Percentiles rank a stretch among this genome's conserved stretches.
Evolutionary conservation across 208 protist species (phyloP).

Genomic region (Acanthamoeba triangularis): DNA sequence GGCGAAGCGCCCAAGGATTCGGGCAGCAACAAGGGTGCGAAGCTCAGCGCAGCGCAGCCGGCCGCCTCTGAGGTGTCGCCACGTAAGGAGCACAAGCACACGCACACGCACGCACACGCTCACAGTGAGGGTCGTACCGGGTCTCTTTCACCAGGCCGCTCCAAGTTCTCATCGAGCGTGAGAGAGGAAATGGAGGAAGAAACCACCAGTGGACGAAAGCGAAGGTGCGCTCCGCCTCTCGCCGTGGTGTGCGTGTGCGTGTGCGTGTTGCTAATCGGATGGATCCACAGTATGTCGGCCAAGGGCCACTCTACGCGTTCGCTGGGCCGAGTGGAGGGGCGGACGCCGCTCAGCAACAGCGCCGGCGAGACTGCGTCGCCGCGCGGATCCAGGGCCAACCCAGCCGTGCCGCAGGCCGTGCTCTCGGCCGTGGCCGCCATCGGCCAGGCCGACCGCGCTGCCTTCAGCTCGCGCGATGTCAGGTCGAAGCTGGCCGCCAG

Average conservation of each 20-base stretch:
- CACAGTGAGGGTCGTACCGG: too few species aligned
- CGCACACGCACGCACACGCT: too few species aligned
- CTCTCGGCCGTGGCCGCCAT: slow-evolving; percentile 8
- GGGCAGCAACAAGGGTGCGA: background rate
- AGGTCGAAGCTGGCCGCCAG: background rate
- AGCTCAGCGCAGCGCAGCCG: background rate
- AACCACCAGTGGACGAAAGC: background rate
- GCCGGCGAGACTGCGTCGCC: background rate
- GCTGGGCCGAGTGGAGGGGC: background rate
- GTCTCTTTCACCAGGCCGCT: too few species aligned
- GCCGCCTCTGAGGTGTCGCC: too few species aligned
- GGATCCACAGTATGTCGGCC: background rate
- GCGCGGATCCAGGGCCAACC: background rate
- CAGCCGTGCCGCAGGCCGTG: slow-evolving; percentile 24
- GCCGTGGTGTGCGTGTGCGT: background rate
- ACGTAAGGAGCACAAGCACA: background rate
- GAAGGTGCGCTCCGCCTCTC: background rate
- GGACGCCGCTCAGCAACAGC: background rate
- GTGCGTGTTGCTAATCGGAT: background rate
- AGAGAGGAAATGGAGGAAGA: background rate
- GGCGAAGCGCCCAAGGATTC: background rate
- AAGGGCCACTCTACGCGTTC: background rate
- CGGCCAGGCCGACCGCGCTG: background rate
- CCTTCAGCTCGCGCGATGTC: background rate
- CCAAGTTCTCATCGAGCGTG: background rate